Base-by-base conservation (phyloP, 345 rosid species). In the Pugionium dolabratum region DNA sequence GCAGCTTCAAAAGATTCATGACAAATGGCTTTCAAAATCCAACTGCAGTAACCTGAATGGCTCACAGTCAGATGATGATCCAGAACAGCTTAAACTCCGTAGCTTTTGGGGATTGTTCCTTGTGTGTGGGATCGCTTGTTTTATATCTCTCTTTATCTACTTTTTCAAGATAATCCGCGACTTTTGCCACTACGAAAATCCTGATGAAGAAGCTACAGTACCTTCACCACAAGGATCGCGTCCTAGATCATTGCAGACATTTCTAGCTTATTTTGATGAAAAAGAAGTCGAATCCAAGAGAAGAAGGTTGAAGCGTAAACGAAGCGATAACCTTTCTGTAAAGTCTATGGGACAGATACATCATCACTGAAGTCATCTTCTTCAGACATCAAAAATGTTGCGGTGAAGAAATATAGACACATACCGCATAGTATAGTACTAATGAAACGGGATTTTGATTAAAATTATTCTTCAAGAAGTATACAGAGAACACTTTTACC, bases 61-160 rank as follows among this genome's bases (percentile, higher is more conserved):
- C 58, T 65, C 85, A 0, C 71, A 47, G 18, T 54, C 65, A 48
- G 57, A 59, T n/a, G 61, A 62, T 7, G 89, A 73, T n/a, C 68
- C 83, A 11, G 95, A 84, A 30, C 89, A 84, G 81, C 95, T 92
- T 7, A 74, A 71, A n/a, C 59, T 89, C 1, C 74, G 73, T 62
- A 89, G 92, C 83, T 92, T 92, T 79, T 82, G 85, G 89, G 96
- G 96, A 9, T 49, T 92, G 27, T 92, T 89, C 78, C 84, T 92
- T 40, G 76, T 92, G 3, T 82, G 82, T 56, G 98, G 96, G 73
- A 73, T 83, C 33, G 83, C 85, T 6, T 83, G 87, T 73, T 28
- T 83, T 26, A 7, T 86, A 1, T 82, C 98, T 45, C 89, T 89
- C 46, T 48, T 78, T 6, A 18, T 84, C n/a, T 87, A 89, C 84